Evolutionary conservation across 306 rosid genomes (phyloP).

Genomic region (Senna siamea): DNA sequence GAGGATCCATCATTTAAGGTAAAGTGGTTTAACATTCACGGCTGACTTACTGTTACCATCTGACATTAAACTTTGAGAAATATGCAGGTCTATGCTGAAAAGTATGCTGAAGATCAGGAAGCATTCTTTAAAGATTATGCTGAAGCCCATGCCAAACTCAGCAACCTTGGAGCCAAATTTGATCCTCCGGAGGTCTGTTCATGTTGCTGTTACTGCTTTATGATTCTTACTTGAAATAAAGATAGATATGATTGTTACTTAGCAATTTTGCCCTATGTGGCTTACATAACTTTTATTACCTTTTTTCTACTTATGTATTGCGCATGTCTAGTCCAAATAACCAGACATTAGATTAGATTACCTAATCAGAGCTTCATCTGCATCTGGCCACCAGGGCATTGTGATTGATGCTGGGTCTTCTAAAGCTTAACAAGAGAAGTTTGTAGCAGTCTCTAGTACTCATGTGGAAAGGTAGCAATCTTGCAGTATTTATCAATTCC

Average conservation of each 20-base stretch:
- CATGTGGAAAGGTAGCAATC: conserved; percentile 70
- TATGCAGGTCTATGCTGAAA: conserved; percentile 84
- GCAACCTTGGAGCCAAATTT: conserved; percentile 93
- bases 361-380: conserved; percentile 17
- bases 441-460: conserved; percentile 78
- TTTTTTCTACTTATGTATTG: neutral
- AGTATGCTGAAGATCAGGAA: conserved; percentile 88
- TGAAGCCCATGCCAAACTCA: conserved; percentile 97
- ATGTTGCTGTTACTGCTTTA: conserved; percentile 9
- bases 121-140: conserved; percentile 96
- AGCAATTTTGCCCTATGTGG: conserved; percentile 23
- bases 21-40: conserved; percentile 30
- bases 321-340: conserved; percentile 16
- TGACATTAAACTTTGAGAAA: conserved; percentile 11
- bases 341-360: neutral
- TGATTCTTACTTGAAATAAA: conserved; percentile 13
- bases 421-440: conserved; percentile 65
- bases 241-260: conserved; percentile 20
- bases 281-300: neutral
- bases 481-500: conserved; percentile 35
- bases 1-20: conserved; percentile 96
- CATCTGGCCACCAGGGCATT: conserved; percentile 66
- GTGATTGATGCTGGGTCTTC: conserved; percentile 63
- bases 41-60: conserved; percentile 4
- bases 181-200: conserved; percentile 92